phyloP scores from a whole-genome alignment of 352 stramenopile genomes.

The Aphanomyces stellatus region DNA sequence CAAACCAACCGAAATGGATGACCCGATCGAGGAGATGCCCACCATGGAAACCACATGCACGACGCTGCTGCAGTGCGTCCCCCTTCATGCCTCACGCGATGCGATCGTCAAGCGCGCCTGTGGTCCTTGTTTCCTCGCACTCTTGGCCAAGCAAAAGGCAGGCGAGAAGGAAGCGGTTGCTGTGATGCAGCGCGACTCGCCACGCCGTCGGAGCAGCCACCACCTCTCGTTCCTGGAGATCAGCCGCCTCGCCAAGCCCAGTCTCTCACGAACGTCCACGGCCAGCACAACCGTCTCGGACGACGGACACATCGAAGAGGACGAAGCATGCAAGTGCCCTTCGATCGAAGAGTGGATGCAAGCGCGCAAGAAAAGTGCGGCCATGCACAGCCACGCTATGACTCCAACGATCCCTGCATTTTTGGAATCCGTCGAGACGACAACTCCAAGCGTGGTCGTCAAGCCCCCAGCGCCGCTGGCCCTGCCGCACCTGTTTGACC shows the following conservation, averaged over 20 bases:
- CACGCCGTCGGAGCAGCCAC: background rate
- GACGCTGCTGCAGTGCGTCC: background rate
- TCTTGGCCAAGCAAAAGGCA: background rate
- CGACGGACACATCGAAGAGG: too few species aligned
- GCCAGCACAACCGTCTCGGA: background rate
- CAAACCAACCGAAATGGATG: too few species aligned
- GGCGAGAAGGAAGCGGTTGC: background rate
- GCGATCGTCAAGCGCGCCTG: background rate
- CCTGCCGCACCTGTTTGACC: too few species aligned
- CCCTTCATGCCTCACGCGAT: background rate
- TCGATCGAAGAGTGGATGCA: conserved; percentile 9
- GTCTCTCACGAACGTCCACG: background rate
- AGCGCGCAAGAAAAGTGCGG: too few species aligned
- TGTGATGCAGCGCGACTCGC: background rate
- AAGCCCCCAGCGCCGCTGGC: too few species aligned
- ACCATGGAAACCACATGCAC: background rate
- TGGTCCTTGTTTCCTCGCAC: background rate
- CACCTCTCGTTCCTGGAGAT: too few species aligned
- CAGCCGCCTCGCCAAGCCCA: too few species aligned
- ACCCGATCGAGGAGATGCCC: background rate
- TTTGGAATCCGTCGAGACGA: too few species aligned
- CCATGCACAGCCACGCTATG: too few species aligned
- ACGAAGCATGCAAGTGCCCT: too few species aligned
- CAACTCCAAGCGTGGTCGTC: too few species aligned
- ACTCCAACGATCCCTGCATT: too few species aligned